Conservation (phyloP, 1,139 yeast species). For the Debaryomyces subglobosus region DNA sequence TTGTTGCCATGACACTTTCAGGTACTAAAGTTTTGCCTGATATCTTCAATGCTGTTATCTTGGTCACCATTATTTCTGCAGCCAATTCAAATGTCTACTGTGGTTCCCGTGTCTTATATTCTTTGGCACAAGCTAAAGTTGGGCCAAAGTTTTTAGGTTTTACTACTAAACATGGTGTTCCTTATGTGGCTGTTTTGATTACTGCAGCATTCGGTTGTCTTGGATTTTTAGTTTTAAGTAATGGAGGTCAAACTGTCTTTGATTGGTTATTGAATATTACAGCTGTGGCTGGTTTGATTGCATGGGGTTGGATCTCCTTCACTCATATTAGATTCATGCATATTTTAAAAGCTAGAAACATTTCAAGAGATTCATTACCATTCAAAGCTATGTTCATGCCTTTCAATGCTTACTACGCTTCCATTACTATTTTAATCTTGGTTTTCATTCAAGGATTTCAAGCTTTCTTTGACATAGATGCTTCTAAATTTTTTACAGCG, state of each 20-base stretch:
- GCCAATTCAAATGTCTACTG: constrained; percentile 82
- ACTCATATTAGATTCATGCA: constrained; percentile 71
- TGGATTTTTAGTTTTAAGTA: constrained; percentile 69
- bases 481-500: constrained; percentile 62
- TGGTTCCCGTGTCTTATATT: constrained; percentile 73
- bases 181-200: constrained; percentile 57
- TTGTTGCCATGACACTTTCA: constrained; percentile 62
- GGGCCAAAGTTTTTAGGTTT: constrained; percentile 60
- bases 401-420: constrained; percentile 61
- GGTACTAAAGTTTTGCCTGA: constrained; percentile 72
- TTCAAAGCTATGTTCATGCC: constrained; percentile 72
- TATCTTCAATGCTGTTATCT: constrained; percentile 75
- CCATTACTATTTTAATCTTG: constrained; percentile 52
- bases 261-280: constrained; percentile 82
- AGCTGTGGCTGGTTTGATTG: constrained; percentile 73
- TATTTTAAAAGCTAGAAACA: constrained; percentile 59
- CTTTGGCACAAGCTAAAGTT: constrained; percentile 60
- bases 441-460: constrained; percentile 73
- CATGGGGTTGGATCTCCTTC: constrained; percentile 70
- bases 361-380: constrained; percentile 66
- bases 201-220: constrained; percentile 66
- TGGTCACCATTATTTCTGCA: constrained; percentile 72
- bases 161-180: constrained; percentile 68
- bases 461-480: constrained; percentile 59
- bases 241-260: constrained; percentile 70